Evolutionary conservation across 2,329 filamentous ascomycete genomes (phyloP), one percentile per base, ranked within the genome.

Genomic region (Cladosporium velox): DNA sequence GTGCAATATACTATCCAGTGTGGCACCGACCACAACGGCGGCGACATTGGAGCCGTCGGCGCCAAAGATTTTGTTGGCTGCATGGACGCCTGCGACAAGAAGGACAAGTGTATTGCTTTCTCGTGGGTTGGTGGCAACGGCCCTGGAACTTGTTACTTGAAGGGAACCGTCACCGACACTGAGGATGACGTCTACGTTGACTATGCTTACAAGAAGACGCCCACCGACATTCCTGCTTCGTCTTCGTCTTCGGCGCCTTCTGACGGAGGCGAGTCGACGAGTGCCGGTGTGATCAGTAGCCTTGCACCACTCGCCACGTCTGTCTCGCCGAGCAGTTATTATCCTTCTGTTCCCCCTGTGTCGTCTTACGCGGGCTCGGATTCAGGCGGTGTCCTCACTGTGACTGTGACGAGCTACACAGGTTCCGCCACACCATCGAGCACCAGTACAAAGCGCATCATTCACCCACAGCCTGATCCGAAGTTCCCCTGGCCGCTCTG

Each of bases 61-160:
- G 67, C 66, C n/a, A 51, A 49, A 12, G 67, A 65, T 5, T 75
- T 73, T 65, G 59, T 61, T 8, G 71, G 35, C 15, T 75, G 73
- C 66, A 69, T 72, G 38, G 63, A 66, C 2, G 54, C 67, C 65
- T 74, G 72, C 67, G 71, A 74, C 57, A 34, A 49, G 34, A 66
- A 59, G 21, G 18, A 30, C 47, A 52, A 65, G 14, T 72, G 71
- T 49, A 66, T 70, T 32, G 71, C 65, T 11, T 72, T 70, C 63
- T 54, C 71, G 2, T 72, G 67, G 62, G 32, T 66, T 30, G 67
- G 67, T n/a, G 68, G 69, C 26, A 59, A 47, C n/a, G 66, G 66
- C 5, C 47, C 69, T 24, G 69, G 69, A 14, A 70, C 51, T 15
- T 72, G 68, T 44, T 68, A 72, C 35, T 63, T 68, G 24, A 67